phyloP scores from a whole-genome alignment of 192 early-diverging fungal species.

The Cetraspora pellucida region DNA sequence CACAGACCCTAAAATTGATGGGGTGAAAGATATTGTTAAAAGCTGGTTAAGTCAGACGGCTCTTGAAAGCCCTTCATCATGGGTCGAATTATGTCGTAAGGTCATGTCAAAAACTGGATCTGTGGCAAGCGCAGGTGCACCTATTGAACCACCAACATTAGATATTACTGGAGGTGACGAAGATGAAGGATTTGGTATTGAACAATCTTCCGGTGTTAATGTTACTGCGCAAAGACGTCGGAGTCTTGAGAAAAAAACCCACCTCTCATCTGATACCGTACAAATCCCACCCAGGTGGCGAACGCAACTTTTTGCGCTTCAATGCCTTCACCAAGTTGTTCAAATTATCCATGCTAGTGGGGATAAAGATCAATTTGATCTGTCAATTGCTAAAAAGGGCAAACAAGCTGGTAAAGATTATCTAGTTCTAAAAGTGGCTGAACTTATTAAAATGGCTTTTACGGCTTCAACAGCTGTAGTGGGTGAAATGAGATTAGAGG shows the following conservation, averaged over 20 bases:
- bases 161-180: conserved; percentile 38
- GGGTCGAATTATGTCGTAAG: conserved; percentile 81
- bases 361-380: conserved; percentile 70
- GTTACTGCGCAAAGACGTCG: conserved; percentile 20
- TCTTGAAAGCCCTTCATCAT: conserved; percentile 70
- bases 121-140: conserved; percentile 37
- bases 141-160: conserved; percentile 28
- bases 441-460: conserved; percentile 90
- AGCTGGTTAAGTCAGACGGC: conserved; percentile 65
- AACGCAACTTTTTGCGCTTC: conserved; percentile 78
- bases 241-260: conserved; percentile 6
- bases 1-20: conserved; percentile 62
- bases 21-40: conserved; percentile 62
- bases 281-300: conserved; percentile 69
- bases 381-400: conserved; percentile 57
- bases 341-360: conserved; percentile 59
- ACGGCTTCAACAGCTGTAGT: conserved; percentile 81
- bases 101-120: conserved; percentile 72
- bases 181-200: conserved; percentile 28
- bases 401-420: conserved; percentile 66
- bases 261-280: conserved; percentile 5
- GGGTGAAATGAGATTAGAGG: conserved; percentile 73
- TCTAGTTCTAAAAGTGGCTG: conserved; percentile 75
- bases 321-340: conserved; percentile 71
- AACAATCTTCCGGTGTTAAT: conserved; percentile 36